Conservation (phyloP, 768 basidiomycete species). For the Amanita pseudoporphyria region DNA sequence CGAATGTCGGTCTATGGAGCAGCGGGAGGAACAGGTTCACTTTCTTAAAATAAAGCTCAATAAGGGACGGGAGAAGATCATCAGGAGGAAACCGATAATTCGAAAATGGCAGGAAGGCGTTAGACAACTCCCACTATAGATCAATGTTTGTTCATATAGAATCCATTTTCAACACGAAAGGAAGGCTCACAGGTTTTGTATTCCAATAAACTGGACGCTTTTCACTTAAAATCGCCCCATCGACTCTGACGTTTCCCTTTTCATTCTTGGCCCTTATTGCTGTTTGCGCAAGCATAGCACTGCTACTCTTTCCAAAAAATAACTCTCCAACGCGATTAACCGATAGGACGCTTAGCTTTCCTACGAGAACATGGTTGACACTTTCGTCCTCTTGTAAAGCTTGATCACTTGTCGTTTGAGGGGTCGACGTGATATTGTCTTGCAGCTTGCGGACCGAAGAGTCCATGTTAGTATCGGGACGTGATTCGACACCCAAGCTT, state of each 20-base stretch:
- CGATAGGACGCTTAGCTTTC: slow-evolving; percentile 23
- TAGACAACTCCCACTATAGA: slow-evolving; percentile 28
- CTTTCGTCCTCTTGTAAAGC: slow-evolving; percentile 26
- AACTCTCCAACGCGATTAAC: slow-evolving; percentile 25
- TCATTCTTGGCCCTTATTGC: slow-evolving; percentile 53
- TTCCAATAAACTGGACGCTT: slow-evolving; percentile 30
- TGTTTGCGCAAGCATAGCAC: slow-evolving; percentile 39
- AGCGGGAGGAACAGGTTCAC: slow-evolving; percentile 53
- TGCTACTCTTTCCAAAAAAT: slow-evolving; percentile 49
- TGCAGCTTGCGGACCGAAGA: not conserved
- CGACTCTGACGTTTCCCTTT: slow-evolving; percentile 12
- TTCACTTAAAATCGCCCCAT: slow-evolving; percentile 8
- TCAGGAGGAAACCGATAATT: slow-evolving; percentile 37
- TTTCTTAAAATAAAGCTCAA: slow-evolving; percentile 55
- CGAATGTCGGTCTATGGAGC: slow-evolving; percentile 65
- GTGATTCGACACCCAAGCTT: slow-evolving; percentile 11
- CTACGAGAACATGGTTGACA: slow-evolving; percentile 22
- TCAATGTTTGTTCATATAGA: not conserved
- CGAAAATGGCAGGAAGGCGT: slow-evolving; percentile 10
- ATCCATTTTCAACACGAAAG: not conserved
- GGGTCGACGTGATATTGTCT: slow-evolving; percentile 23
- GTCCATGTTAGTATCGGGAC: not conserved
- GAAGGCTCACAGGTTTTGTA: slow-evolving; percentile 21
- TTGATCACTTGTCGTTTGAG: slow-evolving; percentile 19
- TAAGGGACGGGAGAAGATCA: slow-evolving; percentile 39